These are phyloP conservation scores for Avena sativa DNA, from an alignment of 176 grass and related monocot genomes.

Conservation along the genomic window DNA sequence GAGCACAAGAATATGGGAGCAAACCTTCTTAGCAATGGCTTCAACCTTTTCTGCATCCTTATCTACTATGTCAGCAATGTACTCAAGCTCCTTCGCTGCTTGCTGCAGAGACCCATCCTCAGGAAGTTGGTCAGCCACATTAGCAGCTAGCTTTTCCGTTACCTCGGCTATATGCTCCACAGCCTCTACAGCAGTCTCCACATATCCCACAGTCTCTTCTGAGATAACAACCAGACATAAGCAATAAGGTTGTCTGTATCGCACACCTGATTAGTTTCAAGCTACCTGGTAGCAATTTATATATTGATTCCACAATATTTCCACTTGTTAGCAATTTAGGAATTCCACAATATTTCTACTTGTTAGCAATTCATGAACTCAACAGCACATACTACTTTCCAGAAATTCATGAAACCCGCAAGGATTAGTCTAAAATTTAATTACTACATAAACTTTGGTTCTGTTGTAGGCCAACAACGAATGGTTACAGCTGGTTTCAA, in stretches of 20 bases:
- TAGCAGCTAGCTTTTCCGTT: constrained; percentile 60
- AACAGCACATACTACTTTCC: not conserved
- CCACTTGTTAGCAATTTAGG: not conserved
- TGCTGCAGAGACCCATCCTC: constrained; percentile 50
- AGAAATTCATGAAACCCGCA: not conserved
- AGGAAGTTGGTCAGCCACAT: constrained; percentile 60
- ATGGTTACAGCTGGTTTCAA: not conserved
- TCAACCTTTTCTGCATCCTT: constrained; percentile 70
- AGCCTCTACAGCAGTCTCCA: constrained; percentile 48
- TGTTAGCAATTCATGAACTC: not conserved
- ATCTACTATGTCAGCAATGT: constrained; percentile 68
- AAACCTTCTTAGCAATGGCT: constrained; percentile 67
- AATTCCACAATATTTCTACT: not conserved
- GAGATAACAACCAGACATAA: constrained; percentile 11
- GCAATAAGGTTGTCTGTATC: not conserved
- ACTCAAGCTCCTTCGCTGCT: constrained; percentile 50
- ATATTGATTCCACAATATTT: not conserved
- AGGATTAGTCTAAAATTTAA: not conserved
- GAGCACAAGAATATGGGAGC: not conserved
- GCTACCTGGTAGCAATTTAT: not conserved
- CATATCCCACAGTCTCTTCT: constrained; percentile 53
- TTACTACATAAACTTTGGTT: not conserved
- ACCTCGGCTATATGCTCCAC: constrained; percentile 71
- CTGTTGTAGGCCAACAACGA: not conserved
- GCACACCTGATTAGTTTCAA: not conserved